Percentiles rank a stretch among this genome's conserved stretches.
These are phyloP conservation scores for Carex pumila DNA, from an alignment of 176 grass and related monocot genomes.

Conservation along the genomic window DNA sequence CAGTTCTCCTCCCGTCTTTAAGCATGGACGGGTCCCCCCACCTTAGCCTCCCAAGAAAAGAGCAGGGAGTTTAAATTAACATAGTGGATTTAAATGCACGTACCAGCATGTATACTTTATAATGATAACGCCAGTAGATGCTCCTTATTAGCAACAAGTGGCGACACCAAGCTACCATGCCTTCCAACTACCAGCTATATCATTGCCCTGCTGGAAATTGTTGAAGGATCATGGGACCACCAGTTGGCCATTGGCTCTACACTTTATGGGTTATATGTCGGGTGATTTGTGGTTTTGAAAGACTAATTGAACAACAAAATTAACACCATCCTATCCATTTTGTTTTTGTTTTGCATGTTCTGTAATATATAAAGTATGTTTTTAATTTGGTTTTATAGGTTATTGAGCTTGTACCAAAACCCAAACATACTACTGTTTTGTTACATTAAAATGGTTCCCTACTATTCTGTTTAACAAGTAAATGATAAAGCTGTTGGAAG, in stretches of 20 bases:
- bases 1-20: slow-evolving; percentile 9
- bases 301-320: background rate
- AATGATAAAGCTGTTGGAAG: background rate
- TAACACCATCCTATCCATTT: background rate
- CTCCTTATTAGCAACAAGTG: slow-evolving; percentile 1
- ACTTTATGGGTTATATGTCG: background rate
- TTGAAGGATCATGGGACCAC: background rate
- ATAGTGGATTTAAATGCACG: slow-evolving; percentile 4
- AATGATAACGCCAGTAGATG: background rate
- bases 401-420: background rate
- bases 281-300: background rate
- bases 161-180: background rate
- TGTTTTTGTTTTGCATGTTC: too few species aligned
- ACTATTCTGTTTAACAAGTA: background rate
- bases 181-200: slow-evolving; percentile 12
- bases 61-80: slow-evolving; percentile 8
- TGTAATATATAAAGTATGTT: background rate
- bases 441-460: background rate
- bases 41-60: slow-evolving; percentile 11
- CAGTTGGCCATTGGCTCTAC: background rate
- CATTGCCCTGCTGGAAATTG: background rate
- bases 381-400: background rate
- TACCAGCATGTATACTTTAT: background rate
- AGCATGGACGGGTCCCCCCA: background rate
- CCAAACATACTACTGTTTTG: background rate